Evolutionary conservation across 2,329 filamentous ascomycete species (phyloP), one percentile per base, ranked within the genome.

Genomic region (Anthostomella pinea): DNA sequence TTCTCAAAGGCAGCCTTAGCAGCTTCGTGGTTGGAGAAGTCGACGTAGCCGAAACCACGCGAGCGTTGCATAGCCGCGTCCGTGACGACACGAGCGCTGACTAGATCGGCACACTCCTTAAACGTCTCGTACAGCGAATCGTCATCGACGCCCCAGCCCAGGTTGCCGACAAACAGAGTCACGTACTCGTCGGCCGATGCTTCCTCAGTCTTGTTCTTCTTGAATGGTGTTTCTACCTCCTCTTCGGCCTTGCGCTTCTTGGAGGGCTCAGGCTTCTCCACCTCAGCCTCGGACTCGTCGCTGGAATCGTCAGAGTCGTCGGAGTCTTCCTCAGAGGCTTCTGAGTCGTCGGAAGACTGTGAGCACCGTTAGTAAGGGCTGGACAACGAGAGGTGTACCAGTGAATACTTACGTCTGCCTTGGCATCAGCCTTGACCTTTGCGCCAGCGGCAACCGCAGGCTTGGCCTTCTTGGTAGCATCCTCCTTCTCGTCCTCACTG

Each of bases 11-110:
- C 87, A 61, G 81, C 82, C 54, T 77, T 75, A 38, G 85, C 85
- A 60, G 79, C 75, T 42, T 77, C 81, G 43, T 75, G 66, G 51
- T 73, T 78, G 59, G 73, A 72, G 66, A 90, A 95, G 72, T 95
- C 89, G 55, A 95, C 86, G 62, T 95, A 96, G 44, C 90, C 90
- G 65, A 94, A 95, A 50, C 87, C 90, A 69, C 89, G 89, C 66
- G 89, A 91, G 59, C 87, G 84, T 56, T 87, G 86, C 57, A 74
- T 77, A 38, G 83, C 79, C 63, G 83, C 83, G 70, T 95, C 87
- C 53, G 81, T 90, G 63, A 95, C 86, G 58, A 95, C 81, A 54
- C 87, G 84, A 48, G 82, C 84, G 54, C 79, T 77, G 49, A 72
- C 68, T 38, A 94, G 73, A 57, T 84, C 84, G 47, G 83, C 83